These are phyloP conservation scores for Calycina herbarum DNA, from an alignment of 2,329 filamentous ascomycete species.

Conservation along the genomic window DNA sequence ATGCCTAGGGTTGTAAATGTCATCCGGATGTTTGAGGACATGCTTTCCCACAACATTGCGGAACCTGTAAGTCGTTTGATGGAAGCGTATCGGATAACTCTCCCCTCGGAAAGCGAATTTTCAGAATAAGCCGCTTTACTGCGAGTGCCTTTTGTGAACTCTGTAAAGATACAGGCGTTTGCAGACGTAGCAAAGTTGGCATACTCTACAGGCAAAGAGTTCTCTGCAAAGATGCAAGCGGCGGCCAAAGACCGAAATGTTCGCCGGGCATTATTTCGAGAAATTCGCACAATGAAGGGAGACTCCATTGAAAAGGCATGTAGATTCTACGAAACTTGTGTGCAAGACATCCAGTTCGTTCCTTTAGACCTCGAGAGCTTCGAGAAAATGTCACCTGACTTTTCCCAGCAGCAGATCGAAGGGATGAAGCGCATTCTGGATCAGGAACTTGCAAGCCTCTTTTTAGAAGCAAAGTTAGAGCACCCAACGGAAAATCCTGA, in stretches of 20 bases:
- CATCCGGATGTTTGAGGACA: neutral
- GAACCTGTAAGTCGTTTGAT: neutral
- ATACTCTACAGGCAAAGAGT: neutral
- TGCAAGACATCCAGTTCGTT: neutral
- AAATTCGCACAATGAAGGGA: neutral
- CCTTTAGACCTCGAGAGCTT: neutral
- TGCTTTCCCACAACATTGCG: neutral
- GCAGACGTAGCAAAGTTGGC: neutral
- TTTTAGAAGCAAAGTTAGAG: neutral
- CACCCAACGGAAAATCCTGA: neutral
- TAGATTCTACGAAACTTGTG: neutral
- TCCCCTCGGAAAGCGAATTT: neutral
- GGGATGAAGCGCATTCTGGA: conserved; percentile 3
- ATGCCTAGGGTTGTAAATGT: neutral
- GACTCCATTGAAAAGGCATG: neutral
- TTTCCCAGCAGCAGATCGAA: neutral
- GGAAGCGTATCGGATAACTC: neutral
- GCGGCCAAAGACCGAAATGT: neutral
- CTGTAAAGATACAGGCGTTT: neutral
- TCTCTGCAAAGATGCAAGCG: neutral
- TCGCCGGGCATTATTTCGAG: neutral
- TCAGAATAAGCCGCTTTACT: neutral
- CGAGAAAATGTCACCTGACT: neutral
- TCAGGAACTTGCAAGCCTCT: neutral
- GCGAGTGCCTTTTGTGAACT: neutral